These are phyloP conservation scores for Citrus reticulata DNA, from an alignment of 345 rosid species.

Conservation along the genomic window DNA sequence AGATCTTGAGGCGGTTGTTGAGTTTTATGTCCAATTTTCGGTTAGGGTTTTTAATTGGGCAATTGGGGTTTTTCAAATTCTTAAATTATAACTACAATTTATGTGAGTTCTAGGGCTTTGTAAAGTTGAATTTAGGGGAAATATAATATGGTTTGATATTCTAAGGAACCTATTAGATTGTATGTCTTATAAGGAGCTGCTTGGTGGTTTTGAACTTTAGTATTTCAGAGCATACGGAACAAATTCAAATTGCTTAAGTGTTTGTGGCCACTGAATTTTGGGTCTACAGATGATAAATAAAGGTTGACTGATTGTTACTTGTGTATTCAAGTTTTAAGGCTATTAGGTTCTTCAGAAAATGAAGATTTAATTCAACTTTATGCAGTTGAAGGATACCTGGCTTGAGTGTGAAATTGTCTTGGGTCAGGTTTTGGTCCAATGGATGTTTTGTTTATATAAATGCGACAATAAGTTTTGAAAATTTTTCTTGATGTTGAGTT, in stretches of 20 bases:
- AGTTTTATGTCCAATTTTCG: background rate
- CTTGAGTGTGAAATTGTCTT: background rate
- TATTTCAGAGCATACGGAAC: background rate
- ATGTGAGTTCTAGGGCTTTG: background rate
- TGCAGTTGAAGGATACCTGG: background rate
- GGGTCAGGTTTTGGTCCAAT: background rate
- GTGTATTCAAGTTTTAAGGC: background rate
- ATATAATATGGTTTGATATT: background rate
- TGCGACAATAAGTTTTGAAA: background rate
- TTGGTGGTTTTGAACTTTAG: background rate
- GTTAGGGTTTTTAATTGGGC: background rate
- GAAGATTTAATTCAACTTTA: background rate
- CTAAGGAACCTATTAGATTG: background rate
- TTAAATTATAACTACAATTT: too few relatives aligned
- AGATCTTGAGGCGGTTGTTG: slow-evolving; percentile 6
- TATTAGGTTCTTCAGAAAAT: background rate
- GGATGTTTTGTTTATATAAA: background rate
- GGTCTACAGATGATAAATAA: background rate
- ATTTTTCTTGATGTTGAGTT: background rate
- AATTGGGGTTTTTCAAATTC: background rate
- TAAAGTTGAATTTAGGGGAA: background rate
- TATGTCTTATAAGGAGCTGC: background rate
- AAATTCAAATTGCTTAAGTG: background rate
- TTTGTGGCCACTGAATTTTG: background rate
- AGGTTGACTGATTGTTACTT: background rate